These are phyloP conservation scores for Lachnellula suecica DNA, from an alignment of 2,329 filamentous ascomycete species.

Conservation along the genomic window DNA sequence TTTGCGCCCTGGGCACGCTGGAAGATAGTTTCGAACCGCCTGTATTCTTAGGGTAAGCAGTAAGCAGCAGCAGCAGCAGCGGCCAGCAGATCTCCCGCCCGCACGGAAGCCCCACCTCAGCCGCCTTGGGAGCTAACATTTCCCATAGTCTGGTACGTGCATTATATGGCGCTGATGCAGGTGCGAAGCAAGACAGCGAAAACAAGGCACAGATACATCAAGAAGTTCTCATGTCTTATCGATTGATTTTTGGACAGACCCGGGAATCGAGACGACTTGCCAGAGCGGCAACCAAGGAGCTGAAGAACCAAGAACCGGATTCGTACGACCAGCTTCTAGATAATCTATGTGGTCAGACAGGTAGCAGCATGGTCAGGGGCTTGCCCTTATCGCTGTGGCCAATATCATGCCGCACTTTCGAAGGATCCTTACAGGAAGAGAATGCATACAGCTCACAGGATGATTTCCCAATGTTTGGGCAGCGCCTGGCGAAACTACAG, in stretches of 20 bases:
- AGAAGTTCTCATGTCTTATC: neutral
- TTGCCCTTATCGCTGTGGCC: too few species aligned
- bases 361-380: neutral
- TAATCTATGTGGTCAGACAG: neutral
- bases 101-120: too few species aligned
- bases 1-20: neutral
- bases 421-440: neutral
- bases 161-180: too few species aligned
- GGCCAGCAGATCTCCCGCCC: too few species aligned
- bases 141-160: neutral
- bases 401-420: too few species aligned
- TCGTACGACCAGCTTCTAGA: neutral
- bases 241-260: neutral
- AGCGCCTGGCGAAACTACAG: slow-evolving; percentile 5
- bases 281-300: too few species aligned
- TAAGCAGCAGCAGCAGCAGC: too few species aligned
- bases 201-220: too few species aligned
- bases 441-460: neutral
- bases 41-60: neutral
- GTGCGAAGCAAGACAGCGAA: too few species aligned
- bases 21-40: neutral
- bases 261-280: too few species aligned
- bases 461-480: neutral
- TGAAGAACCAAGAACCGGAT: too few species aligned
- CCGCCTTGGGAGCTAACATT: neutral